Conservation (phyloP, 1,284 basidiomycete genomes). For the Boletus smithii region DNA sequence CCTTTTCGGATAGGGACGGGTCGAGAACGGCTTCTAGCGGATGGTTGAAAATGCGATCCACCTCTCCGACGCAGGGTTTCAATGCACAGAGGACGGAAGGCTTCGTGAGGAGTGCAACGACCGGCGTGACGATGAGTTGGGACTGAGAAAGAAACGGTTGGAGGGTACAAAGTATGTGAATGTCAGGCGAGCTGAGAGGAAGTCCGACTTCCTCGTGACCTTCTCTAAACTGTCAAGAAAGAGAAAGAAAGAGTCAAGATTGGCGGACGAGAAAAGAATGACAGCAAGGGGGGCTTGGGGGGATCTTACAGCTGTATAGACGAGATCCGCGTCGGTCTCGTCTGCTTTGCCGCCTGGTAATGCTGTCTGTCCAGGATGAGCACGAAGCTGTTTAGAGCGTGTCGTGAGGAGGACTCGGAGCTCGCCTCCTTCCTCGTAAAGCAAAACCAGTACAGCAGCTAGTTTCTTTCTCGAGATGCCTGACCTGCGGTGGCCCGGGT, state of each 20-base stretch:
- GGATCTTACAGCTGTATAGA: constrained; percentile 68
- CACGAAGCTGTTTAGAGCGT: constrained; percentile 70
- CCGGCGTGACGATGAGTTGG: constrained; percentile 63
- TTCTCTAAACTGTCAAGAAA: constrained; percentile 60
- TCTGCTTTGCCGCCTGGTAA: constrained; percentile 83
- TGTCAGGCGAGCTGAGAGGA: constrained; percentile 51
- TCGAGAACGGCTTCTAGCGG: constrained; percentile 70
- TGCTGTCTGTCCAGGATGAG: constrained; percentile 78
- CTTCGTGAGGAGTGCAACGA: constrained; percentile 68
- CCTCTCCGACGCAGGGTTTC: constrained; percentile 61
- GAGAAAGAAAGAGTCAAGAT: too few species aligned
- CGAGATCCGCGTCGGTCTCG: constrained; percentile 55
- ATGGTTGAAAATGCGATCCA: constrained; percentile 76
- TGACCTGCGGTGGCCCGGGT: too few species aligned
- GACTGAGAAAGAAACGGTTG: constrained; percentile 70
- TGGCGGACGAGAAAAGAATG: too few species aligned
- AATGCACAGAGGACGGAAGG: constrained; percentile 47
- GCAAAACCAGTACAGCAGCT: constrained; percentile 74
- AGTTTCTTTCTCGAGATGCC: constrained; percentile 45
- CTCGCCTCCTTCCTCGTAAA: constrained; percentile 65
- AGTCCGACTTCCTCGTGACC: constrained; percentile 80
- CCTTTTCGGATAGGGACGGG: constrained; percentile 45
- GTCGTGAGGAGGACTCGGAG: constrained; percentile 82
- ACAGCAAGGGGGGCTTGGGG: too few species aligned
- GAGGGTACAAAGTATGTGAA: constrained; percentile 64